Base-by-base conservation (phyloP, 2,329 filamentous ascomycete genomes). In the Fusarium compactum region DNA sequence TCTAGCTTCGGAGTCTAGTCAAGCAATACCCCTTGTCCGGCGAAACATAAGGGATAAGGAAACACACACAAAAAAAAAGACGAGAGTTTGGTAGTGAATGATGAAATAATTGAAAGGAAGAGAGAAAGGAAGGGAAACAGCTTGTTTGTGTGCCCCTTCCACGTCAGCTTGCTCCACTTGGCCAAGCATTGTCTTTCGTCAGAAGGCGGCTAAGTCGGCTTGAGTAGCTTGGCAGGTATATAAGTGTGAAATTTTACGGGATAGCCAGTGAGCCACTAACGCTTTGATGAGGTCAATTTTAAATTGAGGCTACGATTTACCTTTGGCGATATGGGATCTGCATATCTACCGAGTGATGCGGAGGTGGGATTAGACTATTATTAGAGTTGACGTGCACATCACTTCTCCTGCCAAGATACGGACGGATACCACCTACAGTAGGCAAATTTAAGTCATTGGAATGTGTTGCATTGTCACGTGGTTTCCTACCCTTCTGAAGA, bases 141-240 rank as follows among this genome's bases (percentile, higher is more conserved):
- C 34, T 45, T 8, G 34, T 30, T 54, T 47, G 41, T 57, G 43
- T 57, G 41, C 12, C 25, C 53, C 47, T 59, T 65, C 59, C 72
- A 65, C 72, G 72, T 74, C 71, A 74, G 72, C 72, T 64, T 34
- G 47, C 65, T 74, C 72, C 72, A 74, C 72, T 71, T 67, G 69
- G 72, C 72, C 67, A 74, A 74, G 70, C 43, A 27, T 44, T 62
- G 45, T 47, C 50, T 29, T 53, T 38, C 24, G 34, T 53, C 50
- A 43, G 50, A 29, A 56, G 62, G 46, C 61, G 69, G 62, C 22
- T 65, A 61, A 51, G 53, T 60, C 68, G 65, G 70, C 58, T 54
- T 68, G 41, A 51, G 46, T 18, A 41, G 43, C 71, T 74, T 70
- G 71, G 71, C 71, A 18, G 24, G 27, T 44, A 24, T 30, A 32